These are phyloP conservation scores for Castanea crenata DNA, from an alignment of 306 rosid genomes.

Conservation along the genomic window DNA sequence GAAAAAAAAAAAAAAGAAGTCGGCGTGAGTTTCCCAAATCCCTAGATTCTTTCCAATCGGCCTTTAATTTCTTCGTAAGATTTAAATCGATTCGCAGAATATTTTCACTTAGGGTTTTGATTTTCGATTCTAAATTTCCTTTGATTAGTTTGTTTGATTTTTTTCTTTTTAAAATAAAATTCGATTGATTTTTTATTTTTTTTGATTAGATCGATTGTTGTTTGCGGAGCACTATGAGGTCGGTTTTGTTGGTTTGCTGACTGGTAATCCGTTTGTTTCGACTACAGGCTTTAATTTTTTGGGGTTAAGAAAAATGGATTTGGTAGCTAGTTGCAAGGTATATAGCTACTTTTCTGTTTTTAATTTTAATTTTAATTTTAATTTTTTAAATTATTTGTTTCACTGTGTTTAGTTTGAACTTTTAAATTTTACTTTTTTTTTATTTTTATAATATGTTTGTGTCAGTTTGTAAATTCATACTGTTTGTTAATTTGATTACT, in stretches of 20 bases:
- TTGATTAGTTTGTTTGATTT: neutral
- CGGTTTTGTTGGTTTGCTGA: constrained; percentile 15
- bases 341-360: neutral
- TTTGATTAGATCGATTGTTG: constrained; percentile 37
- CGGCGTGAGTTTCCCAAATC: constrained; percentile 21
- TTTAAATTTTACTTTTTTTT: neutral
- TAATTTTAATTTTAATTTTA: neutral
- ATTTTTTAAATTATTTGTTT: neutral
- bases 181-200: neutral
- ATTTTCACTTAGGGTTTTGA: neutral
- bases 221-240: constrained; percentile 23
- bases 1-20: neutral
- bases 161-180: neutral
- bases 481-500: neutral
- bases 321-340: constrained; percentile 64
- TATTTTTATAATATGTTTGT: neutral
- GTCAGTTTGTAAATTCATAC: too few relatives aligned
- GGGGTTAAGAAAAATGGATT: constrained; percentile 39
- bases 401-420: neutral
- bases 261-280: constrained; percentile 6
- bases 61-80: neutral
- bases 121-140: neutral
- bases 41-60: constrained; percentile 1
- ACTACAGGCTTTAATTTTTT: neutral
- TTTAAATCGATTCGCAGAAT: neutral